Evolutionary conservation across 148 eudicot genomes (phyloP).

Genomic region (Rhododendron williamsianum): DNA sequence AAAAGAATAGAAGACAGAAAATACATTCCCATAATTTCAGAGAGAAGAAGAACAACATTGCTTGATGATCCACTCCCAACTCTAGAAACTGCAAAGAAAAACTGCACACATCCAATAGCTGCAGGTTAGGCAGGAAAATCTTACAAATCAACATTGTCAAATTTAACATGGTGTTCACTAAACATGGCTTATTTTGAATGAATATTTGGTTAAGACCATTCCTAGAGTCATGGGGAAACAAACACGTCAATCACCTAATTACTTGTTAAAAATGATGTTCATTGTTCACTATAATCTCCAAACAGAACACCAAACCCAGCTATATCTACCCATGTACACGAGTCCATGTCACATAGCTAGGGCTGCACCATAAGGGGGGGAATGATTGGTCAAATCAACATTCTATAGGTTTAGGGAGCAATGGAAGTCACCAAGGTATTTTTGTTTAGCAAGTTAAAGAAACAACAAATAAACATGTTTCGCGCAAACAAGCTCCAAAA

Average conservation of each 20-base stretch:
- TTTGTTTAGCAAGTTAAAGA: not conserved
- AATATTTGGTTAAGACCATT: not conserved
- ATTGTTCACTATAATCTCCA: not conserved
- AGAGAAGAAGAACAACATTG: conserved; percentile 92
- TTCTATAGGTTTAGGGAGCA: not conserved
- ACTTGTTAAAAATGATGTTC: not conserved
- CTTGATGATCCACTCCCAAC: conserved; percentile 99
- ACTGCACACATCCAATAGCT: conserved; percentile 47
- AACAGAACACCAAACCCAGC: not conserved
- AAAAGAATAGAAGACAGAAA: conserved; percentile 90
- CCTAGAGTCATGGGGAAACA: not conserved
- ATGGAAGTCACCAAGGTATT: not conserved
- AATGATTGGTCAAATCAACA: not conserved
- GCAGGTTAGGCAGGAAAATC: conserved; percentile 4
- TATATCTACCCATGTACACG: not conserved
- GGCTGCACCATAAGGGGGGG: not conserved
- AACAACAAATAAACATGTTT: not conserved
- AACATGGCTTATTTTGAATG: not conserved
- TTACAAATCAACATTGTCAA: not conserved
- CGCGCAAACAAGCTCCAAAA: not conserved
- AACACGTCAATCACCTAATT: not conserved
- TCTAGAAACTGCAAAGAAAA: conserved; percentile 98
- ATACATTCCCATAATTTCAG: conserved; percentile 99
- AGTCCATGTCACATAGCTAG: not conserved
- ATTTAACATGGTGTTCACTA: not conserved